Base-by-base conservation (phyloP, 202 grass and related monocot genomes). In the Panicum hallii region DNA sequence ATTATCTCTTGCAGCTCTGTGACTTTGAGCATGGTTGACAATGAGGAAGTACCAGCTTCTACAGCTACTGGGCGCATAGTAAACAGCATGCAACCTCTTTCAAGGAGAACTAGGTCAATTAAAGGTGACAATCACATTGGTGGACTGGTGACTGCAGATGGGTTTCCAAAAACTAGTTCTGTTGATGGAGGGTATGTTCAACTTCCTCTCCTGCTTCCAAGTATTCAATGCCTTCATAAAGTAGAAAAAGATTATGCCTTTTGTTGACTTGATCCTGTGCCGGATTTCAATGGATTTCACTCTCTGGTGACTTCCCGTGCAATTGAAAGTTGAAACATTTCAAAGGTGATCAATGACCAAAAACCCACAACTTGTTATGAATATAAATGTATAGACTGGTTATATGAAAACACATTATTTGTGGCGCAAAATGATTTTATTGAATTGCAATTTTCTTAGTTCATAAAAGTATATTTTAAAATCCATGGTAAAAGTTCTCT, bases 101-200 rank as follows among this genome's bases (percentile, higher is more conserved):
- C 96, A 56, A 92, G 93, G 89, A 99, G 86, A 87, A 90, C 88
- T 76, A 90, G 84, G 70, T 89, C 86, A 84, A 83, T 95, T 63
- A 99, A 90, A 92, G 88, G 82, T 73, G 90, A 94, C 62, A 92
- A 77, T 88, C 81, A 89, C 62, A 84, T 88, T 70, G 76, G 90
- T 40, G 84, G 83, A 60, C 20, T 34, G n/a, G 40, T 42, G 12
- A 76, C 82, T 79, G 82, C 86, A 72, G 84, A 90, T 80, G 90
- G 92, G 79, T 85, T 83, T 78, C 83, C 83, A 81, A 90, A 78
- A 63, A 83, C 82, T 46, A 88, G 72, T 82, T 99, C 91, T 84
- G 54, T 95, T 87, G 92, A 94, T 88, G 91, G 78, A 79, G 66
- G 88, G 91, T 99, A 99, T 74, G 91, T 63, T 72, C 63, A 85